These are phyloP conservation scores for Linum lewisii DNA, from an alignment of 345 rosid species.

Conservation along the genomic window DNA sequence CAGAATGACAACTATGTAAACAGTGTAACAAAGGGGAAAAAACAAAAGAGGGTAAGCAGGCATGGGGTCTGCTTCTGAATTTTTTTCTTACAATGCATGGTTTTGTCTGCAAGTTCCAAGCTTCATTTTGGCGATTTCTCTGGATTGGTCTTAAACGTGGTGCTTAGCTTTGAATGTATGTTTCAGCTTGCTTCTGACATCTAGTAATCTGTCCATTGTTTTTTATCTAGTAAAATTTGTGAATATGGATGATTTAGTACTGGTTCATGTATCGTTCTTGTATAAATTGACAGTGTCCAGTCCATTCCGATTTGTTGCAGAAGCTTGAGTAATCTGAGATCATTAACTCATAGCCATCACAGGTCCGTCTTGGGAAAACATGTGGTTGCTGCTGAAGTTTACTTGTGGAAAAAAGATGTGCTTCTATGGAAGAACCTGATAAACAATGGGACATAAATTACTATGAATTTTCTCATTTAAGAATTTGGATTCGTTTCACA, in stretches of 20 bases:
- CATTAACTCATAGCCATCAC: background rate
- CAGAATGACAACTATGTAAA: background rate
- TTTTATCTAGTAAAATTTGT: too few species aligned
- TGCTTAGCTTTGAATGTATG: background rate
- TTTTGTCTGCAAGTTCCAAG: background rate
- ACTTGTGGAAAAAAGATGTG: too few species aligned
- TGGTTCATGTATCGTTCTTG: background rate
- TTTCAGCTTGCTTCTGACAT: too few species aligned
- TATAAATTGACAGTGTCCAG: background rate
- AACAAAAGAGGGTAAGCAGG: background rate
- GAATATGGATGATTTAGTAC: background rate
- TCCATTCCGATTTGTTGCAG: background rate
- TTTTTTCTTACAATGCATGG: background rate
- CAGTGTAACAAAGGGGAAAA: background rate
- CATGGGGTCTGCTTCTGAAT: background rate
- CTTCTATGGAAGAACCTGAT: too few species aligned
- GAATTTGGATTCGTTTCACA: too few species aligned
- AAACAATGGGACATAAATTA: too few species aligned
- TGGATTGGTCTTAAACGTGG: too few species aligned
- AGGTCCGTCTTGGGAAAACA: too few species aligned
- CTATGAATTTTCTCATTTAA: too few species aligned
- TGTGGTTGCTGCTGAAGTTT: too few species aligned
- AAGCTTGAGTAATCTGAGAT: background rate
- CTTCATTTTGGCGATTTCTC: too few species aligned
- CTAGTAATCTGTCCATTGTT: too few species aligned